Conservation (phyloP, 331 rosid species). For the Dryas integrifolia region DNA sequence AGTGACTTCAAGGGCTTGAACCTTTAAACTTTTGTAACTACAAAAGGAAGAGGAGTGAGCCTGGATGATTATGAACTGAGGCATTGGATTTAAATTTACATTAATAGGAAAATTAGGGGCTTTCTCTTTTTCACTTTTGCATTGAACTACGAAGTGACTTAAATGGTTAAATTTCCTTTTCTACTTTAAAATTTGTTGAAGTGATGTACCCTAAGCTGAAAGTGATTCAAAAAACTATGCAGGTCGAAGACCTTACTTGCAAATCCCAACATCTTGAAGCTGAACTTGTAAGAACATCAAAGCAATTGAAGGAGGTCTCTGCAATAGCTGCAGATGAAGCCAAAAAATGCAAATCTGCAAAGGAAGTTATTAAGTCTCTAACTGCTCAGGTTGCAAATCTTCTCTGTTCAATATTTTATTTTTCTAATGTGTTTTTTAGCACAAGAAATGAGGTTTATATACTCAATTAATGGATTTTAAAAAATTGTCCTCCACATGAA, state of each 20-base stretch:
- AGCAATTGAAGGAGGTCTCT: constrained; percentile 70
- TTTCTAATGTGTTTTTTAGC: background rate
- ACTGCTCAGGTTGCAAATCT: constrained; percentile 69
- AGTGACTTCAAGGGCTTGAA: background rate
- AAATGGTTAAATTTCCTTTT: background rate
- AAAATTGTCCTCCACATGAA: background rate
- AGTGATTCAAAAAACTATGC: constrained; percentile 17
- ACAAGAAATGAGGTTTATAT: background rate
- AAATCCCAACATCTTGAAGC: constrained; percentile 74
- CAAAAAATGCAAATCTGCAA: constrained; percentile 80
- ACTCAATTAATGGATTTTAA: constrained; percentile 1
- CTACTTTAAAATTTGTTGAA: constrained; percentile 1
- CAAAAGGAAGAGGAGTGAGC: background rate
- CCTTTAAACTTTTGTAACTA: background rate
- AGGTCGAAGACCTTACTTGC: constrained; percentile 76
- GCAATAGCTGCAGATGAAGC: constrained; percentile 80
- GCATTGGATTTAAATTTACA: background rate
- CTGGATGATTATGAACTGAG: background rate
- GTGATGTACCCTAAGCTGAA: constrained; percentile 21
- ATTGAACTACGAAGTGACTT: background rate
- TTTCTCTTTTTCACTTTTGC: background rate
- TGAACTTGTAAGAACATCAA: constrained; percentile 70
- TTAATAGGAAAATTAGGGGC: background rate
- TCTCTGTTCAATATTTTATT: constrained; percentile 18
- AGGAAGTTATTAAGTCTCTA: constrained; percentile 78